Conservation (phyloP, 176 grass and related monocot genomes). For the Lolium multiflorum region DNA sequence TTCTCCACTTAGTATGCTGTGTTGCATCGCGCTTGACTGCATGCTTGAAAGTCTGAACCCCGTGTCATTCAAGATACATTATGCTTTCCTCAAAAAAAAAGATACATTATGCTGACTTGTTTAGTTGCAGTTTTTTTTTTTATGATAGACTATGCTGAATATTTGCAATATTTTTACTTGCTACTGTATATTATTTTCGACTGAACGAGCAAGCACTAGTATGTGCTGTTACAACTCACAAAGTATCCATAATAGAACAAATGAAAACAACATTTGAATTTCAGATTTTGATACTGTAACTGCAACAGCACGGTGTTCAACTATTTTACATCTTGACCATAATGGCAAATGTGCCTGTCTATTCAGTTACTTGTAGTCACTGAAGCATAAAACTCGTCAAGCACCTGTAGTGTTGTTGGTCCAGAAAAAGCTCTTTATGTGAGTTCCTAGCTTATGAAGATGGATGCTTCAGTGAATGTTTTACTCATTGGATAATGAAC, state of each 20-base stretch:
- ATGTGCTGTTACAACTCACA: background rate
- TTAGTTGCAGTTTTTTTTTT: background rate
- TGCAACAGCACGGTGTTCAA: background rate
- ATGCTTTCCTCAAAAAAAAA: no score
- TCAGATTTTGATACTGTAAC: background rate
- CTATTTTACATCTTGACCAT: background rate
- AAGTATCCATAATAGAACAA: background rate
- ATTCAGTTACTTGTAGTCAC: background rate
- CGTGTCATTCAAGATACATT: no score
- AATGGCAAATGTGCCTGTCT: background rate
- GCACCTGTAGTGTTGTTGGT: background rate
- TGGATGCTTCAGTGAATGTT: background rate
- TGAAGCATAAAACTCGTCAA: conserved; percentile 16
- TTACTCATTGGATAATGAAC: background rate
- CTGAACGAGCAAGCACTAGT: background rate
- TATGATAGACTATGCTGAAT: conserved; percentile 7
- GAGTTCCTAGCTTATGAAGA: background rate
- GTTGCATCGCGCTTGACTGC: no score
- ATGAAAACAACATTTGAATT: background rate
- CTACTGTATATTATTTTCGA: background rate
- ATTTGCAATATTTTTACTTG: background rate
- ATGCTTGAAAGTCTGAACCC: no score
- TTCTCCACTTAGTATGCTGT: no score
- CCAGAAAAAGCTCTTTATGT: background rate
- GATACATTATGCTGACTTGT: background rate